Evolutionary conservation across 306 rosid genomes (phyloP), one percentile per base, ranked within the genome.

Genomic region (Ammopiptanthus mongolicus): DNA sequence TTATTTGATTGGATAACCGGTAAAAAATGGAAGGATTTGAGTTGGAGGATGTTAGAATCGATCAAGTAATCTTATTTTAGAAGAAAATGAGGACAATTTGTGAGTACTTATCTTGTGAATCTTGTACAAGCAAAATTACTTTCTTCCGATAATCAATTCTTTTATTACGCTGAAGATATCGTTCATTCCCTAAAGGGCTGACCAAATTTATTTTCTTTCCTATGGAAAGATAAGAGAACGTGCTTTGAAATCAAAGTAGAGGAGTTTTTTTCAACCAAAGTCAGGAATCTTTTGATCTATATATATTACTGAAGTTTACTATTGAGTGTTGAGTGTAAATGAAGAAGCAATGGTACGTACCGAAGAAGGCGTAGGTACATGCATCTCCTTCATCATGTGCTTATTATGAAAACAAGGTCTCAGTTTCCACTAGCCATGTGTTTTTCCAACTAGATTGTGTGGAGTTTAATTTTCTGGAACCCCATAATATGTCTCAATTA

Each of bases 351-450:
- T 11, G 9, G 37, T 23, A 48, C 21, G 1, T 17, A 36, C 67
- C 41, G 25, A 67, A 78, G 74, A 78, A 73, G 29, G 28, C 80
- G 64, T 73, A 37, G 59, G 41, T 6, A 66, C 63, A 50, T 67
- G 31, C 48, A 74, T 75, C 3, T 50, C n/a, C n/a, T 81, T 48
- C 53, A 48, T 80, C 85, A 84, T 77, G 83, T 84, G 84, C 85
- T 61, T 63, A 25, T 65, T 4, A 62, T 23, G 28, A 65, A 83
- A 51, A 68, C 19, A 62, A 76, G 58, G 75, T 14, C 78, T 66
- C 56, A 25, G 41, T 73, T 59, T 78, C 65, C 78, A 63, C 59
- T 29, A 57, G 55, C 84, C 88, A 85, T 81, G 86, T 85, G 86
- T 69, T 78, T 78, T 74, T 64, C 75, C 83, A 78, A 66, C 78